These are phyloP conservation scores for Diaporthe longicolla DNA, from an alignment of 2,329 filamentous ascomycete species.

Conservation along the genomic window DNA sequence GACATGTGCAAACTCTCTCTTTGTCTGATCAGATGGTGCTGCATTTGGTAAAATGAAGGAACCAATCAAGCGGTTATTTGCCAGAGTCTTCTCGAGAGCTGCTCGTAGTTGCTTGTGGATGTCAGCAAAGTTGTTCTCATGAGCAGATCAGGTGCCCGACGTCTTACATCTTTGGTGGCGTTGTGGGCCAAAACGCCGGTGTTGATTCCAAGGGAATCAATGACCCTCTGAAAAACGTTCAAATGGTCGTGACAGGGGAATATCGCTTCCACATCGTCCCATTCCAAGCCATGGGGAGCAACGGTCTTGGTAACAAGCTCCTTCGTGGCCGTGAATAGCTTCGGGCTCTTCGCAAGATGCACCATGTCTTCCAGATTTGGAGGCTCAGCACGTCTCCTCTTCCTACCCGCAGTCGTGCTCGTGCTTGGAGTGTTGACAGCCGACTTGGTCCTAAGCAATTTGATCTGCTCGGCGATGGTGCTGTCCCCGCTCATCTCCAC, in stretches of 20 bases:
- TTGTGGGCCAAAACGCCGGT: conserved; percentile 1
- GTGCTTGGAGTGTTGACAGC: not conserved
- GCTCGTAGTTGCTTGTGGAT: conserved; percentile 7
- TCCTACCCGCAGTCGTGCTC: not conserved
- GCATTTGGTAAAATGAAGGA: not conserved
- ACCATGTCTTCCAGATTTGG: conserved; percentile 3
- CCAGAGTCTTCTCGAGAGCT: not conserved
- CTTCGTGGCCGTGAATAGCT: not conserved
- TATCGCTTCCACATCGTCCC: not conserved
- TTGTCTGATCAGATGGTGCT: not conserved
- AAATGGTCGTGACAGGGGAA: conserved; percentile 5
- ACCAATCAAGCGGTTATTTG: not conserved
- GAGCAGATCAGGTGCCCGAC: rapidly evolving
- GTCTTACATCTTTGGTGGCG: not conserved
- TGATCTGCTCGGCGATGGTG: conserved; percentile 4
- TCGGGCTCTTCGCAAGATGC: not conserved
- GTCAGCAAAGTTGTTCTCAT: not conserved
- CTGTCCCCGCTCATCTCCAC: not conserved
- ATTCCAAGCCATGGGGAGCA: not conserved
- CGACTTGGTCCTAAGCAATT: not conserved
- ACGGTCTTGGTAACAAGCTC: not conserved
- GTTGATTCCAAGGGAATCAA: conserved; percentile 1
- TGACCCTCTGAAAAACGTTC: not conserved
- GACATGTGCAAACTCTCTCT: not conserved
- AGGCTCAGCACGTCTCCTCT: not conserved